Conservation (phyloP, 306 rosid genomes). For the Prosopis cineraria region DNA sequence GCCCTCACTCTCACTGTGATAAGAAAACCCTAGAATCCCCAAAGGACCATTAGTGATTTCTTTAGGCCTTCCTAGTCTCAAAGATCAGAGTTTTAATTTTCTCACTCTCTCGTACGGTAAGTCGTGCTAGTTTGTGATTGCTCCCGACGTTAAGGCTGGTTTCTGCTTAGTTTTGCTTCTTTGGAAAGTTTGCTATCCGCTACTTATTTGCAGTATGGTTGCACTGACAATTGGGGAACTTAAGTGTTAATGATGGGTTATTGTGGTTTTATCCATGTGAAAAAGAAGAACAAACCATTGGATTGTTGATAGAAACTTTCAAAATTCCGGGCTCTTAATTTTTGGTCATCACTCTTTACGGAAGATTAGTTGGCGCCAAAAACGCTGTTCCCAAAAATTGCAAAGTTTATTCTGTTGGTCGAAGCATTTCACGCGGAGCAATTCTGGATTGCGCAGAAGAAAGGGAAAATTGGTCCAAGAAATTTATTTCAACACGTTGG, state of each 20-base stretch:
- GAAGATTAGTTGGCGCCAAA: slow-evolving; percentile 27
- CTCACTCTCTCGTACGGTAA: not conserved
- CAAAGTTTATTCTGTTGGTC: not conserved
- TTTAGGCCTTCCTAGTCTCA: not conserved
- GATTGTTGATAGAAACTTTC: not conserved
- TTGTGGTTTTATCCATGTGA: too few species aligned
- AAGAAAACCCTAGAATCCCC: not conserved
- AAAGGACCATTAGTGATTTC: slow-evolving; percentile 3
- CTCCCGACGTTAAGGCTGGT: not conserved
- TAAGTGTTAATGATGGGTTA: not conserved
- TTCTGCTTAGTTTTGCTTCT: not conserved
- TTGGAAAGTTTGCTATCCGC: not conserved
- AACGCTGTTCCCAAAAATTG: not conserved
- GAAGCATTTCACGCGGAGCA: not conserved
- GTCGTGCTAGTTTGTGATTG: not conserved
- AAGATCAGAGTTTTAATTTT: not conserved
- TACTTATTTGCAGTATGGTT: slow-evolving; percentile 1
- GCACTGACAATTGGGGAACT: not conserved
- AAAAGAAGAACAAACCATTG: not conserved
- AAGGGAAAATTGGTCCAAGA: not conserved
- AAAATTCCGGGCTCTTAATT: not conserved
- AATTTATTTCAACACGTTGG: not conserved
- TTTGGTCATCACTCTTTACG: not conserved
- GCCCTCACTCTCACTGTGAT: not conserved
- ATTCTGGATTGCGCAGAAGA: slow-evolving; percentile 15